Percentiles rank a stretch among this genome's conserved stretches.
Conservation (phyloP, 2,329 filamentous ascomycete species). For the Thielaviopsis populi region DNA sequence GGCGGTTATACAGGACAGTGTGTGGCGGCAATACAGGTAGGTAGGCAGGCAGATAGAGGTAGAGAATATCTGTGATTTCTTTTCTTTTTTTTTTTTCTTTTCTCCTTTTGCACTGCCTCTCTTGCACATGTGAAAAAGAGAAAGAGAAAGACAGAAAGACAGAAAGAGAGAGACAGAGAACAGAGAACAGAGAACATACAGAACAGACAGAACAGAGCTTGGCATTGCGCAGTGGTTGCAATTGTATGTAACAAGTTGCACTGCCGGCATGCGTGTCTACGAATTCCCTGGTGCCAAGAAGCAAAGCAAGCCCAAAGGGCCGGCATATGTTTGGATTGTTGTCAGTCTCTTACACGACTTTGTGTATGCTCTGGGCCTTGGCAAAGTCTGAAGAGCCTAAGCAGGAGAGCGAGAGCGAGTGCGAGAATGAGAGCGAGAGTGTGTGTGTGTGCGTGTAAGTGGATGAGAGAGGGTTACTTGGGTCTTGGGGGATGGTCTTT, state of each 20-base stretch:
- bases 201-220: background rate
- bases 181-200: too few relatives aligned
- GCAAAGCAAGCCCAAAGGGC: background rate
- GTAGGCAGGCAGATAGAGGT: background rate
- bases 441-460: too few relatives aligned
- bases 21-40: background rate
- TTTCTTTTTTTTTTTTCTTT: background rate
- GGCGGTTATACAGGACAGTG: background rate
- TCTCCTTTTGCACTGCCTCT: too few relatives aligned
- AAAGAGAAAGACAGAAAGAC: background rate
- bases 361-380: background rate
- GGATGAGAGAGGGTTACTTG: background rate
- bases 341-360: background rate
- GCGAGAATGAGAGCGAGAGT: background rate
- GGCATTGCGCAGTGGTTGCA: background rate
- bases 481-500: too few relatives aligned
- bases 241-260: background rate
- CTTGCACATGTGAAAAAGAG: background rate
- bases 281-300: slow-evolving; percentile 1
- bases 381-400: background rate
- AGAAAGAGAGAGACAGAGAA: background rate
- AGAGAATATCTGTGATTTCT: too few relatives aligned
- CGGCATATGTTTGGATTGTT: slow-evolving; percentile 3
- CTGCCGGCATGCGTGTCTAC: slow-evolving; percentile 4
- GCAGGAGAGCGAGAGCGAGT: background rate